These are phyloP conservation scores for Calocybe indica DNA, from an alignment of 768 basidiomycete species.

Conservation along the genomic window DNA sequence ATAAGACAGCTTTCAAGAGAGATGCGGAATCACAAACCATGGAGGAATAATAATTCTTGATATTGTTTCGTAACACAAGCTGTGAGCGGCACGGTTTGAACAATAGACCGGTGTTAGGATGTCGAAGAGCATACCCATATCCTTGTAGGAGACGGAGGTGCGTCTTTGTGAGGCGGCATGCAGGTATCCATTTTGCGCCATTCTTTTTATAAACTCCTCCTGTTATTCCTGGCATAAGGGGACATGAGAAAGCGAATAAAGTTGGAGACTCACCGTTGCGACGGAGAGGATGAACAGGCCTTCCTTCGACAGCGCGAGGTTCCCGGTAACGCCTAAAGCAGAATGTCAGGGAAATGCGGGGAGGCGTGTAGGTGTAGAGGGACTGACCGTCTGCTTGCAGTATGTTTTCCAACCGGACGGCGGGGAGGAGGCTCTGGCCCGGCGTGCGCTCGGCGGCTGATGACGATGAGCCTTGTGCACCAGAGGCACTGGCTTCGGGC, in stretches of 20 bases:
- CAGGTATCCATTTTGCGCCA: slow-evolving; percentile 63
- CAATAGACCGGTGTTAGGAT: neutral
- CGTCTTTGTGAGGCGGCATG: slow-evolving; percentile 57
- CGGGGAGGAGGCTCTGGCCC: slow-evolving; percentile 65
- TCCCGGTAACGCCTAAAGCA: slow-evolving; percentile 48
- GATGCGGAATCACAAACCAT: slow-evolving; percentile 32
- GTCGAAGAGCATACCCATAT: slow-evolving; percentile 55
- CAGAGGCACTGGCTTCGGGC: slow-evolving; percentile 18
- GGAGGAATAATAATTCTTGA: slow-evolving; percentile 69
- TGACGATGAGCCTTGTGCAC: slow-evolving; percentile 18
- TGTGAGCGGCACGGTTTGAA: slow-evolving; percentile 16
- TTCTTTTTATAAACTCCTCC: slow-evolving; percentile 84
- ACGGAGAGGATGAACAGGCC: slow-evolving; percentile 68
- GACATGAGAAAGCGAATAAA: neutral
- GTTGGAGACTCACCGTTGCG: slow-evolving; percentile 53
- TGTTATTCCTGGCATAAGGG: slow-evolving; percentile 22
- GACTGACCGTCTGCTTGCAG: slow-evolving; percentile 69
- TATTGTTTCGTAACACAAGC: slow-evolving; percentile 56
- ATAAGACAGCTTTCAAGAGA: slow-evolving; percentile 4
- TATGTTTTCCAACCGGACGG: slow-evolving; percentile 66
- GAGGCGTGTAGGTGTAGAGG: neutral
- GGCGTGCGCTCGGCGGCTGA: slow-evolving; percentile 39
- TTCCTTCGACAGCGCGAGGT: slow-evolving; percentile 68
- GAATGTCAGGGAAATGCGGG: slow-evolving; percentile 2
- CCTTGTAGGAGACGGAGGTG: slow-evolving; percentile 57